Evolutionary conservation across 2,329 filamentous ascomycete species (phyloP).

Genomic region (Periconia sp.): DNA sequence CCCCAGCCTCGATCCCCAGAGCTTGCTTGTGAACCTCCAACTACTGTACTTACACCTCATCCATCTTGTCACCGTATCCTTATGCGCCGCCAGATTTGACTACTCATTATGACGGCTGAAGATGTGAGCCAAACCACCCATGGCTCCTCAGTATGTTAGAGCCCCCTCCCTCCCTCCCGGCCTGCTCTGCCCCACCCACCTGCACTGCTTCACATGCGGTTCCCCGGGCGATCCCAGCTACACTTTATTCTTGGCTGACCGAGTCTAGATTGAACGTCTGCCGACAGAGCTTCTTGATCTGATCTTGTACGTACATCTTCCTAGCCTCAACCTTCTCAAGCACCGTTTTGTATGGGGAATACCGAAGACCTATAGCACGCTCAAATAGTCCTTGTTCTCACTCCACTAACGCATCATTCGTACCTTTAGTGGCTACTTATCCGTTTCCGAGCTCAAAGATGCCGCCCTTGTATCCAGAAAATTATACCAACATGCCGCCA

Average conservation of each 20-base stretch:
- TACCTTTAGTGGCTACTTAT: slow-evolving; percentile 25
- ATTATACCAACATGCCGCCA: slow-evolving; percentile 39
- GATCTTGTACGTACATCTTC: slow-evolving; percentile 23
- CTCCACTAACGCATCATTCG: not conserved
- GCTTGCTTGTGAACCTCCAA: not conserved
- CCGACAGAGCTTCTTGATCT: slow-evolving; percentile 47
- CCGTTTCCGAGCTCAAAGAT: slow-evolving; percentile 28
- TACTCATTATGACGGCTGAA: not conserved
- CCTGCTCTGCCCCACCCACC: not conserved
- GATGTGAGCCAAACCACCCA: not conserved
- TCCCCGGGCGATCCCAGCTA: not conserved
- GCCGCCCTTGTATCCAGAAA: slow-evolving; percentile 40
- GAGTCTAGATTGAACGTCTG: slow-evolving; percentile 31
- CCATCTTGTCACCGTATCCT: not conserved
- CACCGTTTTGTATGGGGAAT: too few relatives aligned
- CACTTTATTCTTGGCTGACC: not conserved
- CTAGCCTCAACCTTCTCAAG: not conserved
- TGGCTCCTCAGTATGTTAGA: not conserved
- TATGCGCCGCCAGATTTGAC: not conserved
- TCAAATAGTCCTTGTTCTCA: not conserved
- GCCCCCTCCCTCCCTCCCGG: not conserved
- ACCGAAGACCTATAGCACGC: too few relatives aligned
- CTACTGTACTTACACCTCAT: not conserved
- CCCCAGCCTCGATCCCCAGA: too few relatives aligned
- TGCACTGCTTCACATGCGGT: not conserved